phyloP scores from a whole-genome alignment of 1,284 basidiomycete genomes.

The Volvariella volvacea region DNA sequence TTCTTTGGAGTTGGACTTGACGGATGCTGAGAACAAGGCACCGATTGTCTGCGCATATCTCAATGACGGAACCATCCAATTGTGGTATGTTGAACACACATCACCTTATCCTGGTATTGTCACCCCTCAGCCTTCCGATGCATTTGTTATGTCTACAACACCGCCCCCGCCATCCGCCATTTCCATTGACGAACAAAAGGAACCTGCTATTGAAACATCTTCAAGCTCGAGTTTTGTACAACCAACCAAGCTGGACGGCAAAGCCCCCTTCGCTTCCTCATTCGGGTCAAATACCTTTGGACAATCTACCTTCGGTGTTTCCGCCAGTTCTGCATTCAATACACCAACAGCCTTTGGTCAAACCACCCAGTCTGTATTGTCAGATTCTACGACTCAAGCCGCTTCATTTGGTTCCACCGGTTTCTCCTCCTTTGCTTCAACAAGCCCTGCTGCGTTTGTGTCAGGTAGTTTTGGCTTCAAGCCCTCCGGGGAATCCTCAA shows the following conservation, averaged over 20 bases:
- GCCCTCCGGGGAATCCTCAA: too few species aligned
- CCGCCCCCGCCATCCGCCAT: constrained; percentile 11
- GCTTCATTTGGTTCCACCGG: constrained; percentile 11
- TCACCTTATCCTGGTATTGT: constrained; percentile 55
- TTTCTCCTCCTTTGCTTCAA: too few species aligned
- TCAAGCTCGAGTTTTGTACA: constrained; percentile 9
- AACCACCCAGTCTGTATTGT: constrained; percentile 15
- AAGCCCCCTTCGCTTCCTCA: background rate
- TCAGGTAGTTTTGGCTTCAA: too few species aligned
- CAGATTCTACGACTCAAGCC: constrained; percentile 9
- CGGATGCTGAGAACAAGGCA: constrained; percentile 30
- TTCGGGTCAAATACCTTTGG: constrained; percentile 13
- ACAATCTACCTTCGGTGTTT: constrained; percentile 15
- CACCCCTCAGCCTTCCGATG: constrained; percentile 12
- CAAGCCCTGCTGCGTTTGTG: too few species aligned
- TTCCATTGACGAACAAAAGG: constrained; percentile 11
- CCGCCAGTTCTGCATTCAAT: constrained; percentile 9
- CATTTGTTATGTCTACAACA: constrained; percentile 12
- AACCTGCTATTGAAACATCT: constrained; percentile 17
- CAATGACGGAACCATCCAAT: constrained; percentile 75
- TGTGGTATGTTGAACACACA: constrained; percentile 67
- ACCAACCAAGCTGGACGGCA: background rate
- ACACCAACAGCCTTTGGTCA: constrained; percentile 16
- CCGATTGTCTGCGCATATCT: constrained; percentile 76
- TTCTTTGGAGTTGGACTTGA: constrained; percentile 66